Percentiles rank a stretch among this genome's conserved stretches.
These are phyloP conservation scores for Trichosanthes cucumerina DNA, from an alignment of 306 rosid species.

Conservation along the genomic window DNA sequence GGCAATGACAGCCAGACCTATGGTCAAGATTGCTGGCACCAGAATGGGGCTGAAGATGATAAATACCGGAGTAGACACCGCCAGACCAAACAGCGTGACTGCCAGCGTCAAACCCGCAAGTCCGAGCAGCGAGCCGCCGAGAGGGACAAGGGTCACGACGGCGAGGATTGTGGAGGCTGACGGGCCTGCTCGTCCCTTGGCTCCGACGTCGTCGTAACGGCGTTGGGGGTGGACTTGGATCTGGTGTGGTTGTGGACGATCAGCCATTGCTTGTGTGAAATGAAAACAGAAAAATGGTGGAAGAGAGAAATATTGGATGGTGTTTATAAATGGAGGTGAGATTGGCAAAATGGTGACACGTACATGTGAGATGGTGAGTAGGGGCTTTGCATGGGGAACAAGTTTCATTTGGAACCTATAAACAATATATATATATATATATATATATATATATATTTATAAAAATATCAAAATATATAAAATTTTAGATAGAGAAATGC, in stretches of 20 bases:
- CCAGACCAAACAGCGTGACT: constrained; percentile 41
- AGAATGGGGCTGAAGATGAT: constrained; percentile 68
- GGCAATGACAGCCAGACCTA: constrained; percentile 39
- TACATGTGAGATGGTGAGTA: constrained; percentile 40
- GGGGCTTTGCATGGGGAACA: constrained; percentile 69
- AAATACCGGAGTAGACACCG: constrained; percentile 41
- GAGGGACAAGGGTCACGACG: constrained; percentile 29
- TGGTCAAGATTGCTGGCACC: constrained; percentile 42
- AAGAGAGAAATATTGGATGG: constrained; percentile 6
- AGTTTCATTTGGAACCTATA: constrained; percentile 34
- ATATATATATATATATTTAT: too few relatives aligned
- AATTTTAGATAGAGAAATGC: background rate
- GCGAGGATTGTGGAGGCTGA: constrained; percentile 35
- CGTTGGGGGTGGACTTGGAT: constrained; percentile 49
- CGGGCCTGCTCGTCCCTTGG: constrained; percentile 18
- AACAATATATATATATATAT: background rate
- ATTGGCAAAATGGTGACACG: constrained; percentile 41
- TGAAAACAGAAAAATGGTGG: background rate
- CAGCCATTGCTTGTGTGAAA: constrained; percentile 32
- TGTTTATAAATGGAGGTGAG: constrained; percentile 28
- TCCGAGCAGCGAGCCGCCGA: constrained; percentile 43
- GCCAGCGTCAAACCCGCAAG: constrained; percentile 42
- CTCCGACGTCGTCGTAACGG: constrained; percentile 10
- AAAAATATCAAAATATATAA: background rate
- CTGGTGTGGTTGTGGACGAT: constrained; percentile 48